Percentiles rank a stretch among this genome's conserved stretches.
These are phyloP conservation scores for Epichloe amarillans DNA, from an alignment of 2,329 filamentous ascomycete genomes.

Conservation along the genomic window DNA sequence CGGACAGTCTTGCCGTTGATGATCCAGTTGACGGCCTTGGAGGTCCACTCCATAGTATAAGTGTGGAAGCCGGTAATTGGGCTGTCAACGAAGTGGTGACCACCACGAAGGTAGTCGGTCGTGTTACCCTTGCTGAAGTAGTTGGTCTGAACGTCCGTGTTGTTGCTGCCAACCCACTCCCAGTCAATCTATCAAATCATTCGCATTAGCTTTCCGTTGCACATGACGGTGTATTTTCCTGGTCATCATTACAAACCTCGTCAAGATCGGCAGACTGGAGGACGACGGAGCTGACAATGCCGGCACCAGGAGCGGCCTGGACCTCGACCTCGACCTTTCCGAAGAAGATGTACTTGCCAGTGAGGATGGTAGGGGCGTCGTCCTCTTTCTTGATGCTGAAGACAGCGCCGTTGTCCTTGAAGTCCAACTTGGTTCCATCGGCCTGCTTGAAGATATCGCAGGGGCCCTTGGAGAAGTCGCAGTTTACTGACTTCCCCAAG, in stretches of 20 bases:
- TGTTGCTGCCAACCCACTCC: constrained; percentile 64
- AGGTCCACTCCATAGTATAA: constrained; percentile 57
- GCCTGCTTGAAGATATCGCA: constrained; percentile 41
- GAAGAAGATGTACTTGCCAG: constrained; percentile 92
- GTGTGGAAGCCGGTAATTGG: constrained; percentile 43
- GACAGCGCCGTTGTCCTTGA: constrained; percentile 35
- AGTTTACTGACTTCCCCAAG: constrained; percentile 43
- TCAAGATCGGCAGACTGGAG: constrained; percentile 84
- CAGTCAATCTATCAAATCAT: constrained; percentile 51
- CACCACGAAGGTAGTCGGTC: constrained; percentile 54
- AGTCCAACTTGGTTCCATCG: constrained; percentile 34
- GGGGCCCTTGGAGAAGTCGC: constrained; percentile 66
- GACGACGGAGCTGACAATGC: constrained; percentile 82
- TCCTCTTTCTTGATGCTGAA: constrained; percentile 55
- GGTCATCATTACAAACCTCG: constrained; percentile 53
- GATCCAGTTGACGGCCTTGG: constrained; percentile 48
- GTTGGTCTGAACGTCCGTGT: constrained; percentile 64
- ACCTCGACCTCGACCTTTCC: constrained; percentile 70
- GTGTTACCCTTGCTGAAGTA: constrained; percentile 69
- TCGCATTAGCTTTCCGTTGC: background rate
- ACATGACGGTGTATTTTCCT: constrained; percentile 41
- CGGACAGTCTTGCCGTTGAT: constrained; percentile 50
- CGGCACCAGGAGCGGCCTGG: constrained; percentile 65
- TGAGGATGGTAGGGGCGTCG: constrained; percentile 60
- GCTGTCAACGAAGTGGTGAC: constrained; percentile 41